Evolutionary conservation across 2,329 filamentous ascomycete genomes (phyloP), one percentile per base, ranked within the genome.

Genomic region (Immersiporthe knoxdaviesiana): DNA sequence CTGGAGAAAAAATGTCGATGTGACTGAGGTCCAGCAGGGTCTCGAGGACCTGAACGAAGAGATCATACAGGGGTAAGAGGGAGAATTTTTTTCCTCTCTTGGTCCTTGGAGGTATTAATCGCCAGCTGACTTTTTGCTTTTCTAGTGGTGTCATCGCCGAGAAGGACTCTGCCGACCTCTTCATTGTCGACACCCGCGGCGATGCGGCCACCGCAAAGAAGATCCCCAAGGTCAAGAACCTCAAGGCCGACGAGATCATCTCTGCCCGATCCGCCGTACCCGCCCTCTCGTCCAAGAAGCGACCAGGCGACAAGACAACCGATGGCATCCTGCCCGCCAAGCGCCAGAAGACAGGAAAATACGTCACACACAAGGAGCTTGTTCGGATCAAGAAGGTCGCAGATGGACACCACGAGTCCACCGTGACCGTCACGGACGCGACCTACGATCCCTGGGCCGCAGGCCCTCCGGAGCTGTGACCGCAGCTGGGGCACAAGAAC

Each of bases 1-100:
- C 41, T 99, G 96, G 96, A 88, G 96, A 77, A 99, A 98, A 81
- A 97, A 99, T 82, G 93, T 99, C 80, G 93, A 99, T 81, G 88
- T 98, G 72, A 91, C 92, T 37, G 91, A 97, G 72, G 88, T 99
- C 35, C 87, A 95, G 75, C 83, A 91, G 66, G 96, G 96, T 71
- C 87, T 99, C 44, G 91, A 94, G 72, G 87, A 92, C 76, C 84
- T 97, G 73, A 93, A 96, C 76, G 91, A 97, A 70, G 92, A 98
- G 83, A 91, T 97, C 71, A 96, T 97, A 74, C 87, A 91, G 84
- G 96, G 96, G 93, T 95, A 84, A 70, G 83, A 24, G n/a, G 21
- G 35, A n/a, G 16, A n/a, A n/a, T n/a, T n/a, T n/a, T n/a, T n/a
- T n/a, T n/a, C n/a, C n/a, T 24, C 7, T n/a, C 35, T 27, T 24